Evolutionary conservation across 352 stramenopile genomes (phyloP).

Genomic region (Phytophthora sansomeana): DNA sequence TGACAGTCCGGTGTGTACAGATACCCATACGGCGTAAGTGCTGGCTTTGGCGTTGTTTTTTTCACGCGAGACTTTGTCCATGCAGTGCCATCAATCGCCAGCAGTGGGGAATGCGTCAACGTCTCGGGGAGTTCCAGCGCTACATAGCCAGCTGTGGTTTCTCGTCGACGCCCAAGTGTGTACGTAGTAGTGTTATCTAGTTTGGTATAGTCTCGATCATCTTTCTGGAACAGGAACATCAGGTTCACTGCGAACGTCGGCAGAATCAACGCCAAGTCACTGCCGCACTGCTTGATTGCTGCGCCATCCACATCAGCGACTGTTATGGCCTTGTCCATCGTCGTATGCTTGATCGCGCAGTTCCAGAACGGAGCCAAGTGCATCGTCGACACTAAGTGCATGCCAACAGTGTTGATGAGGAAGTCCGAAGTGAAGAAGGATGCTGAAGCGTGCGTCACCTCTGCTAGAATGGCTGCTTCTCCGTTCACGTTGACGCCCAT

Average conservation of each 20-base stretch:
- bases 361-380: constrained; percentile 55
- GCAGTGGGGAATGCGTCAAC: constrained; percentile 32
- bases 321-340: constrained; percentile 44
- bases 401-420: constrained; percentile 42
- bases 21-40: constrained; percentile 44
- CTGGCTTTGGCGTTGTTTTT: not conserved
- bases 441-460: constrained; percentile 42
- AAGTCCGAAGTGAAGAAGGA: constrained; percentile 46
- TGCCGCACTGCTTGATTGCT: constrained; percentile 33
- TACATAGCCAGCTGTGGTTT: constrained; percentile 29
- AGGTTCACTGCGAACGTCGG: constrained; percentile 48
- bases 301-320: constrained; percentile 31
- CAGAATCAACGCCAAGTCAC: constrained; percentile 25
- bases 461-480: constrained; percentile 48
- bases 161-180: constrained; percentile 38
- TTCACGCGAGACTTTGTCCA: constrained; percentile 39
- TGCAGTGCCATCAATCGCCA: constrained; percentile 41
- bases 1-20: constrained; percentile 47
- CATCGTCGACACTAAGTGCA: constrained; percentile 41
- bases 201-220: constrained; percentile 47
- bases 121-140: constrained; percentile 36
- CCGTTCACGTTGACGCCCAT: constrained; percentile 50
- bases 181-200: constrained; percentile 51
- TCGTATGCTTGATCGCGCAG: constrained; percentile 49
- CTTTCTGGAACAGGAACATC: constrained; percentile 53